Evolutionary conservation across 495 filamentous ascomycete species (phyloP), one percentile per base, ranked within the genome.

Genomic region (Penicillium steckii): DNA sequence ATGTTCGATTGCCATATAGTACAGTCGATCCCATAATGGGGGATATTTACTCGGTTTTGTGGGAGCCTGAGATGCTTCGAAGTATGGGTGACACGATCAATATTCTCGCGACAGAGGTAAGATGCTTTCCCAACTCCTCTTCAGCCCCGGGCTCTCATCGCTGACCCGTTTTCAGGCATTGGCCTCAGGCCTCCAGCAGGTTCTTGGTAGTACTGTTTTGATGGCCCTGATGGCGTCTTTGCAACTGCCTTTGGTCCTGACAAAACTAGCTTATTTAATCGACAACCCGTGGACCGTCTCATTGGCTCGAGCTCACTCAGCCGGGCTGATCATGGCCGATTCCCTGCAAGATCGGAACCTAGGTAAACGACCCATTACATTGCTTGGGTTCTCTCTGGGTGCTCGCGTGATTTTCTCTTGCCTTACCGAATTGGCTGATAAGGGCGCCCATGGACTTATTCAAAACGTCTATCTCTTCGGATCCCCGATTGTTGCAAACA

Each of bases 241-340:
- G n/a, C 91, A 95, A 67, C 72, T 97, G 6, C 94, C 94, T 2
- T 83, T 99, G 25, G 86, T 97, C 3, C 77, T 99, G 19, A 91
- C 92, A 3, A 99, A 99, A 62, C 85, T 99, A 8, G 81, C 94
- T 3, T 99, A 99, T 62, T 77, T 99, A 8, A 96, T 99, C 60
- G 94, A 99, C 68, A 99, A 99, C 57, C 94, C 94, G 0, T 99
- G 94, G 94, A 90, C 85, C 13, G 92, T 96, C 15, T 97, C 95
- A 2, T 80, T 96, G 21, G 90, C 90, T 53, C 86, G 94, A 50
- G 95, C 94, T 30, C 88, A 86, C 55, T 77, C 86, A 44, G 90
- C 93, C 22, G 94, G 94, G 4, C 76, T 96, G n/a, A 94, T 99
- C 59, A 81, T 99, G 21, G 94, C 94, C 1, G 94, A 99, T 69